Conservation (phyloP, 2,329 filamentous ascomycete genomes). For the Chaetomium globosum region DNA sequence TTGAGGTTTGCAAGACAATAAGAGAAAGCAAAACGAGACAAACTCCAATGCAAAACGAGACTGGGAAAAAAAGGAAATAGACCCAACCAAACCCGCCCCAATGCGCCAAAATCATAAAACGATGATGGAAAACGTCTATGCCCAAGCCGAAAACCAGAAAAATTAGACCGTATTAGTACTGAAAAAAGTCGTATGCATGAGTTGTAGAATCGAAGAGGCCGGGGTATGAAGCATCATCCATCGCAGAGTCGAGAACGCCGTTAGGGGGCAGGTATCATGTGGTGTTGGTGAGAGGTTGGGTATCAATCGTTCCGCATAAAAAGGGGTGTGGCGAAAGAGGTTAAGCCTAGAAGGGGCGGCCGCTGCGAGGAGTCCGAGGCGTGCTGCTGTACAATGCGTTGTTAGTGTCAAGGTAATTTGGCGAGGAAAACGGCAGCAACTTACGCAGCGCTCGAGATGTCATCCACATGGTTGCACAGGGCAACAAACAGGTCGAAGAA, state of each 20-base stretch:
- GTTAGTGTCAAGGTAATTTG: background rate
- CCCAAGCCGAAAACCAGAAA: conserved; percentile 21
- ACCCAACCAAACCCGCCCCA: conserved; percentile 15
- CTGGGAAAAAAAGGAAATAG: conserved; percentile 7
- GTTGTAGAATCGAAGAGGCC: conserved; percentile 25
- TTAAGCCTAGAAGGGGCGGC: conserved; percentile 45
- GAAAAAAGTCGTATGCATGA: conserved; percentile 17
- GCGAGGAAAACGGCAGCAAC: conserved; percentile 39
- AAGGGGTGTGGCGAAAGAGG: conserved; percentile 13
- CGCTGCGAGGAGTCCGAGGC: conserved; percentile 53
- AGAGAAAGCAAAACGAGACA: conserved; percentile 21
- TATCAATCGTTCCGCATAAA: conserved; percentile 22
- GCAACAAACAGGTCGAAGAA: conserved; percentile 96
- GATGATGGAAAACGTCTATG: conserved; percentile 32
- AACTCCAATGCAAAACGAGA: conserved; percentile 22
- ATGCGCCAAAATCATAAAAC: conserved; percentile 27
- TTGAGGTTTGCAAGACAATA: conserved; percentile 20
- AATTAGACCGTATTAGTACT: conserved; percentile 25
- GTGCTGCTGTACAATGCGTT: conserved; percentile 40
- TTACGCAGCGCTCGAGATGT: conserved; percentile 61
- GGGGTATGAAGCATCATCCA: conserved; percentile 30
- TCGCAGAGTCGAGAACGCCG: conserved; percentile 31
- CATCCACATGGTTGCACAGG: conserved; percentile 85
- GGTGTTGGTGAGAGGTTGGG: conserved; percentile 26
- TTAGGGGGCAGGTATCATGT: conserved; percentile 25